These are phyloP conservation scores for Clitoria ternatea DNA, from an alignment of 306 rosid species.

Conservation along the genomic window DNA sequence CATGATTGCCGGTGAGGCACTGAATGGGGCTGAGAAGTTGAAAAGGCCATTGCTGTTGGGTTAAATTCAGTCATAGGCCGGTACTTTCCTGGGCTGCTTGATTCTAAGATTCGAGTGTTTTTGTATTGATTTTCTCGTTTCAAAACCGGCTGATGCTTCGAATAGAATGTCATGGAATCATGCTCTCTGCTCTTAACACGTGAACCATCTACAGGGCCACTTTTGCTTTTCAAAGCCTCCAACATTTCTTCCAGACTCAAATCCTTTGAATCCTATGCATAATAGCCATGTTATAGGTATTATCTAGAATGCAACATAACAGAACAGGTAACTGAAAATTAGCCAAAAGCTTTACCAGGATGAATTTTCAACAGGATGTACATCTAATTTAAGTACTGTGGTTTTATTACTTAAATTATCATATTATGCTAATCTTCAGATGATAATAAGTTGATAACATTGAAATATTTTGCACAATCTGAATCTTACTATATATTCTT, in stretches of 20 bases:
- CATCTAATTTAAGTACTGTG: background rate
- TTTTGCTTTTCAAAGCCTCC: slow-evolving; percentile 41
- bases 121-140: slow-evolving; percentile 26
- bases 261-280: slow-evolving; percentile 38
- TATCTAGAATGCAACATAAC: background rate
- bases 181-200: slow-evolving; percentile 31
- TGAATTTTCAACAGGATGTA: background rate
- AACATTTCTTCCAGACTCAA: slow-evolving; percentile 35
- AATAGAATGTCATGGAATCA: slow-evolving; percentile 30
- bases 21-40: slow-evolving; percentile 26
- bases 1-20: slow-evolving; percentile 30
- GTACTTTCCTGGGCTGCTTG: slow-evolving; percentile 38
- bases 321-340: background rate
- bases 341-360: background rate
- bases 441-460: too few species aligned
- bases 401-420: background rate
- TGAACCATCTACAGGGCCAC: slow-evolving; percentile 45
- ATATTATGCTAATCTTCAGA: background rate
- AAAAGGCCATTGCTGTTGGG: slow-evolving; percentile 26
- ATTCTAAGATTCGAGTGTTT: slow-evolving; percentile 21
- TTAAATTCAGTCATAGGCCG: slow-evolving; percentile 24
- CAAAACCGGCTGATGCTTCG: slow-evolving; percentile 39
- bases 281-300: background rate
- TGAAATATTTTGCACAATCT: slow-evolving; percentile 3
- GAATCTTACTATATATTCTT: slow-evolving; percentile 36